Evolutionary conservation across 2,329 filamentous ascomycete genomes (phyloP), one percentile per base, ranked within the genome.

Genomic region (Dothideomycetes sp.): DNA sequence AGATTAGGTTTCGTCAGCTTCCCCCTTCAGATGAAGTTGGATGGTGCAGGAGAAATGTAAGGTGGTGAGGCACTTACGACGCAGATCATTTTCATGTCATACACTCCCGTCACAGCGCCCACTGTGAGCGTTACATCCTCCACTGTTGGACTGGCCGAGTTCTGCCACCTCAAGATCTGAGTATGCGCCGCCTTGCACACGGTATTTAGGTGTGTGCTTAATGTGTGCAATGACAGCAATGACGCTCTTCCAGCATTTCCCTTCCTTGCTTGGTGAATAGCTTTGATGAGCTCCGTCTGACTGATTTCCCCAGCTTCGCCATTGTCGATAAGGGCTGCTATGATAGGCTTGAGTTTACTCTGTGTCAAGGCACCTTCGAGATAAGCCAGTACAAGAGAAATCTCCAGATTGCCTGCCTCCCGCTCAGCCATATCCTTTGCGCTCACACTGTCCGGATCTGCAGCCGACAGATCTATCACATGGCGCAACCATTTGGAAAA

Each of bases 401-500:
- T 73, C 47, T 94, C 84, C 44, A 93, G 75, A n/a, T 48, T 51
- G 0, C 76, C 75, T 1, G 81, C 77, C 49, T 91, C 84, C 48
- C 82, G 83, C 44, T 89, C 86, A 17, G 78, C 72, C 33, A 83
- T 68, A 47, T 95, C 89, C 16, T 86, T 78, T 5, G 69, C 63
- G 14, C 67, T 67, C 34, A 72, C 64, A 2, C 69, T 70, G 12
- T 70, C 68, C 0, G 77, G 65, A 49, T 82, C 63, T 54, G 81
- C 77, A 4, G 76, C 75, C 34, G 89, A 73, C 11, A 81, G 74
- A 47, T 93, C 84, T 43, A 94, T 89, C 52, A 88, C 79, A 51
- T 86, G 75, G 24, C 80, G 77, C 37, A 96, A 66, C 89, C 89
- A 96, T 38, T 72, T 69, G 1, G 84, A 88, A 55, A 95, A 96